A percentile compares a stretch with the other conserved stretches of the same genome.
Evolutionary conservation across 495 filamentous ascomycete genomes (phyloP).

Genomic region (Oidiodendron maius): DNA sequence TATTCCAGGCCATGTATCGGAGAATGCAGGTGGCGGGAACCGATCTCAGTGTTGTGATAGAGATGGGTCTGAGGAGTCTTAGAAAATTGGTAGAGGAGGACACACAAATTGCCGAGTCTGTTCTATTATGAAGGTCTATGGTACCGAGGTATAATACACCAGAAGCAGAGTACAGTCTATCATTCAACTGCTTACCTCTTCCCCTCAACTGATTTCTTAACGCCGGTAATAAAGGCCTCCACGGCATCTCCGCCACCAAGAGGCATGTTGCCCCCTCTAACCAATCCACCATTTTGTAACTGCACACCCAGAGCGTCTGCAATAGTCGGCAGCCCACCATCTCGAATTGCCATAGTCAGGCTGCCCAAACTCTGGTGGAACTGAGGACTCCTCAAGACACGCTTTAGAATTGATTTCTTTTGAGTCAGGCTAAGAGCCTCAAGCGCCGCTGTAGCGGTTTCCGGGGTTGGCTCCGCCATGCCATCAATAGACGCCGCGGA

Average conservation of each 20-base stretch:
- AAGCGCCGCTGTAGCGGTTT: conserved; percentile 61
- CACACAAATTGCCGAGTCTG: not conserved
- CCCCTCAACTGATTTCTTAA: conserved; percentile 68
- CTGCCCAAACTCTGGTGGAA: conserved; percentile 81
- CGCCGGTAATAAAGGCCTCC: conserved; percentile 81
- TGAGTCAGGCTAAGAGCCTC: conserved; percentile 67
- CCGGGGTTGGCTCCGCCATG: conserved; percentile 53
- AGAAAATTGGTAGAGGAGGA: no score
- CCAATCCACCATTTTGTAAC: conserved; percentile 75
- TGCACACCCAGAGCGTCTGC: conserved; percentile 76
- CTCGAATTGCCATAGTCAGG: conserved; percentile 79
- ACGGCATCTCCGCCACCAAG: conserved; percentile 86
- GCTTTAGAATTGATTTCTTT: conserved; percentile 75
- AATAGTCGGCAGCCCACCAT: conserved; percentile 88
- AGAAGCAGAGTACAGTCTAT: not conserved
- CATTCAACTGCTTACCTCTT: conserved; percentile 20
- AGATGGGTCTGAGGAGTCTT: no score
- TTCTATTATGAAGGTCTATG: not conserved
- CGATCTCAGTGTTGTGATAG: no score
- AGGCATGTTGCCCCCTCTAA: conserved; percentile 68
- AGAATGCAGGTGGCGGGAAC: no score
- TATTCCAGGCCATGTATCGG: no score
- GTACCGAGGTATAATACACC: not conserved
- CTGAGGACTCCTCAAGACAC: conserved; percentile 85
- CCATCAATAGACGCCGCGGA: conserved; percentile 38